Percentiles rank a stretch among this genome's conserved stretches.
phyloP scores from a whole-genome alignment of 305 asterid genomes.

The Stenogyne calaminthoides region DNA sequence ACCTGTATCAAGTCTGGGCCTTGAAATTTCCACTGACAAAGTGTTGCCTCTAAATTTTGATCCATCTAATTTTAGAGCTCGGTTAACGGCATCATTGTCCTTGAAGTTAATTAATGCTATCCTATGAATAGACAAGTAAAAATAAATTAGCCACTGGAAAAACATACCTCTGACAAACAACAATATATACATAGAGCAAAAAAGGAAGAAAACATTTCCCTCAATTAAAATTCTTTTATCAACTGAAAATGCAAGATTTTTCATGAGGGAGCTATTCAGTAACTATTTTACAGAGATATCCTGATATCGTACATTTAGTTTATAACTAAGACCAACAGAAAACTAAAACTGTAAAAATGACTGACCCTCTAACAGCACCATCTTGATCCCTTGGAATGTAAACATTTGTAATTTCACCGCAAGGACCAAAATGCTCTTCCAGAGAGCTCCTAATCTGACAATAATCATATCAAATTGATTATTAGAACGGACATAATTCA shows the following conservation, averaged over 20 bases:
- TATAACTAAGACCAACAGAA: not conserved
- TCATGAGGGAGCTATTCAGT: not conserved
- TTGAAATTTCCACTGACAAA: constrained; percentile 67
- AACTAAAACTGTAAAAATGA: constrained; percentile 4
- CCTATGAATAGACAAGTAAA: constrained; percentile 39
- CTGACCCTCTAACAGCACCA: constrained; percentile 69
- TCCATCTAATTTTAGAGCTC: constrained; percentile 65
- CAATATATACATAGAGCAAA: not conserved
- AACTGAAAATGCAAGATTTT: constrained; percentile 2
- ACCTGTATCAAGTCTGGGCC: constrained; percentile 47
- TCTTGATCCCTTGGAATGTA: constrained; percentile 68
- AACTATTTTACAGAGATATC: constrained; percentile 3
- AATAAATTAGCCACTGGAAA: constrained; percentile 16
- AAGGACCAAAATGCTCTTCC: constrained; percentile 65
- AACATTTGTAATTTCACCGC: constrained; percentile 74
- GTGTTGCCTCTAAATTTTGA: constrained; percentile 45
- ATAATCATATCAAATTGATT: not conserved
- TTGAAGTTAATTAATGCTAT: constrained; percentile 66
- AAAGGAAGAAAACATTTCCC: not conserved
- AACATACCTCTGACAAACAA: not conserved
- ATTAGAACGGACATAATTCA: not conserved
- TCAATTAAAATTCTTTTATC: not conserved
- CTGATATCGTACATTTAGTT: constrained; percentile 1
- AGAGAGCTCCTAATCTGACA: constrained; percentile 66
- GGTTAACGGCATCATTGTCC: constrained; percentile 41